These are phyloP conservation scores for Mucor mucedo DNA, from an alignment of 371 early-diverging fungal genomes.

Conservation along the genomic window DNA sequence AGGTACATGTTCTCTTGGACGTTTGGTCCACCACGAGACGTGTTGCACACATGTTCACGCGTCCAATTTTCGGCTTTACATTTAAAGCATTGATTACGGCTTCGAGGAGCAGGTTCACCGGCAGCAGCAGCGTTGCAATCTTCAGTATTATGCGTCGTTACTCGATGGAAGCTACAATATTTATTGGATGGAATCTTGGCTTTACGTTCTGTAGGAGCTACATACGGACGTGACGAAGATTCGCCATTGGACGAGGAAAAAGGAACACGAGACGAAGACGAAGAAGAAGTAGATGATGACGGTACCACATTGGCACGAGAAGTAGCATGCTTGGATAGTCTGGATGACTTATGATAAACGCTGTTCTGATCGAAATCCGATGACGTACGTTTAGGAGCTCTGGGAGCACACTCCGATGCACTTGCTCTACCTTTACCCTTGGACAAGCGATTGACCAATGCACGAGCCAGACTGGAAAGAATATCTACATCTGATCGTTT, in stretches of 20 bases:
- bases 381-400: neutral
- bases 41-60: too few relatives aligned
- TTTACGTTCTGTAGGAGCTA: too few relatives aligned
- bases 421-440: neutral
- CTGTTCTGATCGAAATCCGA: neutral
- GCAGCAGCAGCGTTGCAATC: neutral
- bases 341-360: neutral
- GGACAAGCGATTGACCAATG: neutral
- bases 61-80: too few relatives aligned
- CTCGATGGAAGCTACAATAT: neutral
- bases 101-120: neutral
- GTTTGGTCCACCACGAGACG: too few relatives aligned
- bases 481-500: neutral
- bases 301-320: too few relatives aligned
- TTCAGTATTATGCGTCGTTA: neutral
- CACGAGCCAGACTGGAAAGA: neutral
- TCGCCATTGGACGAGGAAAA: too few relatives aligned
- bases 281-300: neutral
- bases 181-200: neutral
- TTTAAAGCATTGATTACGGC: too few relatives aligned
- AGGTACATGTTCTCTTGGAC: too few relatives aligned
- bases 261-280: too few relatives aligned
- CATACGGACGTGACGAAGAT: too few relatives aligned
- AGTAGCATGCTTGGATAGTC: neutral
- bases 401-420: neutral